phyloP scores from a whole-genome alignment of 148 eudicot species.

The Oxyria digyna region DNA sequence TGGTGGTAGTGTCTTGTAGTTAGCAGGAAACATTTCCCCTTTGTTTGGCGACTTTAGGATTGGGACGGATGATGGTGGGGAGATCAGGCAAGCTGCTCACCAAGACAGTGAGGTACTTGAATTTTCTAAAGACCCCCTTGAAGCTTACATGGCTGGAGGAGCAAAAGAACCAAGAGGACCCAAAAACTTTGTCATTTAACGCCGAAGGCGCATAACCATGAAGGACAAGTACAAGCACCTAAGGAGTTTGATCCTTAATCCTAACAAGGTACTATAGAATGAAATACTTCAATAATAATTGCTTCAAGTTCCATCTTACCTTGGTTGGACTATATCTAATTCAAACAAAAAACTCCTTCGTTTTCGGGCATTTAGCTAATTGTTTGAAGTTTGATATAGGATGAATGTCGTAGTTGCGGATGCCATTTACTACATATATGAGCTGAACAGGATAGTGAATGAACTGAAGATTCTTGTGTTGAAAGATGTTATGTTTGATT shows the following conservation, averaged over 20 bases:
- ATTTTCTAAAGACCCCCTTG: slow-evolving; percentile 5
- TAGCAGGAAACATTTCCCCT: background rate
- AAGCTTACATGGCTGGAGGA: slow-evolving; percentile 2
- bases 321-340: background rate
- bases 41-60: slow-evolving; percentile 5
- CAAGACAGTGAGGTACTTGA: slow-evolving; percentile 3
- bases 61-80: slow-evolving; percentile 4
- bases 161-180: slow-evolving; percentile 22
- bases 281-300: background rate
- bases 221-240: slow-evolving; percentile 42
- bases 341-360: background rate
- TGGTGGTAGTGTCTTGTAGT: background rate
- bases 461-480: slow-evolving; percentile 64
- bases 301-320: no score
- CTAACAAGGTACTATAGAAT: slow-evolving; percentile 52
- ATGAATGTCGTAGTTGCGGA: slow-evolving; percentile 69
- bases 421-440: slow-evolving; percentile 68
- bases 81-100: background rate
- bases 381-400: slow-evolving; percentile 20
- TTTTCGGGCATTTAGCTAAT: background rate
- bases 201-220: slow-evolving; percentile 59
- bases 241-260: slow-evolving; percentile 48
- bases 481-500: no score
- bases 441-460: slow-evolving; percentile 51
- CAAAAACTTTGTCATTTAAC: slow-evolving; percentile 65